phyloP scores from a whole-genome alignment of 495 filamentous ascomycete species.

The Terfezia boudieri region DNA sequence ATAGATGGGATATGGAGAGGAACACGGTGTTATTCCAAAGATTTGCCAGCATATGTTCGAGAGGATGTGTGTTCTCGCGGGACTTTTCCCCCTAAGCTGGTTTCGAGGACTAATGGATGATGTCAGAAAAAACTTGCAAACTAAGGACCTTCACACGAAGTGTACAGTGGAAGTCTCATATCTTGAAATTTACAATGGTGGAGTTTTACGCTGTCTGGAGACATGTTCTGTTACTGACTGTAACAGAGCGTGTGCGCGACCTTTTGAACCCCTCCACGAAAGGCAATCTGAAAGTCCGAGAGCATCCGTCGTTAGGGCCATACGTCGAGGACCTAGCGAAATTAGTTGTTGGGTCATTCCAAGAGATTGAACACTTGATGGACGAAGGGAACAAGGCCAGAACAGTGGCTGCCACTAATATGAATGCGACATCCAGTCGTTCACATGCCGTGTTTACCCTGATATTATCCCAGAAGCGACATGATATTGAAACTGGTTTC shows the following conservation, averaged over 20 bases:
- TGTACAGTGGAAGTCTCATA: constrained; percentile 97
- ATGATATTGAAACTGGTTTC: constrained; percentile 85
- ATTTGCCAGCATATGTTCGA: constrained; percentile 97
- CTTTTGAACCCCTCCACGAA: constrained; percentile 90
- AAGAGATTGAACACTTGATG: constrained; percentile 93
- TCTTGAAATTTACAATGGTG: constrained; percentile 89
- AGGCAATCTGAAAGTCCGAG: constrained; percentile 87
- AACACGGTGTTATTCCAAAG: constrained; percentile 87
- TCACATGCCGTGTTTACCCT: constrained; percentile 97
- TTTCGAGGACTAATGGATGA: background rate
- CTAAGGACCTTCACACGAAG: constrained; percentile 48
- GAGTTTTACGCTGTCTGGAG: background rate
- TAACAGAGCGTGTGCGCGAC: constrained; percentile 67
- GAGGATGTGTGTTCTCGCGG: constrained; percentile 32
- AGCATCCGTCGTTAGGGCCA: constrained; percentile 90
- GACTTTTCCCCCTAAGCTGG: background rate
- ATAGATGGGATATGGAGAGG: constrained; percentile 85
- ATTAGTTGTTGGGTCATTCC: constrained; percentile 86
- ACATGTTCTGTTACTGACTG: background rate
- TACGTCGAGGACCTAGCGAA: constrained; percentile 98
- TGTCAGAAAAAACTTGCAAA: constrained; percentile 33
- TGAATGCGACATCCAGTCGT: constrained; percentile 98
- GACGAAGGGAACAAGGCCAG: constrained; percentile 97
- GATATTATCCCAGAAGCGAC: constrained; percentile 81
- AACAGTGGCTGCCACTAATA: constrained; percentile 96